Percentiles rank a stretch among this genome's conserved stretches.
These are phyloP conservation scores for Erigeron philadelphicus DNA, from an alignment of 140 eudicot species.

Conservation along the genomic window DNA sequence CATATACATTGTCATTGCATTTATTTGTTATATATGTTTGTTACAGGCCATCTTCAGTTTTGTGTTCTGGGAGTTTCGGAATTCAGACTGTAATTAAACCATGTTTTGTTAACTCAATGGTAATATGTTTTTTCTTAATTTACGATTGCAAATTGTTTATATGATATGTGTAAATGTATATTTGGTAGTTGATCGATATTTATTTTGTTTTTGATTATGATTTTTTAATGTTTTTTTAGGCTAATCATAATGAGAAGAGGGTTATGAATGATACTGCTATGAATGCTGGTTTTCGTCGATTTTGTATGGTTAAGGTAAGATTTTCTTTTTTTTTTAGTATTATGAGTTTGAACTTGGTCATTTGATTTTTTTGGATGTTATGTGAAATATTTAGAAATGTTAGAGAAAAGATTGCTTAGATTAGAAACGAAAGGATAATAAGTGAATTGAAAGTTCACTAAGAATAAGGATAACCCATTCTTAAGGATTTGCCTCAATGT, in stretches of 20 bases:
- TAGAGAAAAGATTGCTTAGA: neutral
- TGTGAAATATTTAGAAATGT: neutral
- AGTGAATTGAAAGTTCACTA: neutral
- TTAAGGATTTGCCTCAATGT: neutral
- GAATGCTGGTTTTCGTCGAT: slow-evolving; percentile 25
- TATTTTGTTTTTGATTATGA: neutral
- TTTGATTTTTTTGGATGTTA: neutral
- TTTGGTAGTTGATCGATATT: neutral
- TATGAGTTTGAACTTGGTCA: neutral
- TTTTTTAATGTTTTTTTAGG: slow-evolving; percentile 4
- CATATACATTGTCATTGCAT: neutral
- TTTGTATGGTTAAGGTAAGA: slow-evolving; percentile 32
- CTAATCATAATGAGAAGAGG: slow-evolving; percentile 21
- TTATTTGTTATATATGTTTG: neutral
- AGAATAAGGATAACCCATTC: neutral
- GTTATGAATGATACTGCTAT: slow-evolving; percentile 15
- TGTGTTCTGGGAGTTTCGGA: slow-evolving; percentile 41
- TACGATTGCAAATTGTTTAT: neutral
- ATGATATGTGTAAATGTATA: neutral
- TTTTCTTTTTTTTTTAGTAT: neutral
- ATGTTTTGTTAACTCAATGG: slow-evolving; percentile 34
- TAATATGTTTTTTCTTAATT: neutral
- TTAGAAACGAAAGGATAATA: neutral
- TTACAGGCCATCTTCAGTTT: slow-evolving; percentile 39
- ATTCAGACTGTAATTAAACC: slow-evolving; percentile 30